Evolutionary conservation across 108 stramenopile genomes (phyloP), one percentile per base, ranked within the genome.

Genomic region (Pseudonitzschia multistriata): DNA sequence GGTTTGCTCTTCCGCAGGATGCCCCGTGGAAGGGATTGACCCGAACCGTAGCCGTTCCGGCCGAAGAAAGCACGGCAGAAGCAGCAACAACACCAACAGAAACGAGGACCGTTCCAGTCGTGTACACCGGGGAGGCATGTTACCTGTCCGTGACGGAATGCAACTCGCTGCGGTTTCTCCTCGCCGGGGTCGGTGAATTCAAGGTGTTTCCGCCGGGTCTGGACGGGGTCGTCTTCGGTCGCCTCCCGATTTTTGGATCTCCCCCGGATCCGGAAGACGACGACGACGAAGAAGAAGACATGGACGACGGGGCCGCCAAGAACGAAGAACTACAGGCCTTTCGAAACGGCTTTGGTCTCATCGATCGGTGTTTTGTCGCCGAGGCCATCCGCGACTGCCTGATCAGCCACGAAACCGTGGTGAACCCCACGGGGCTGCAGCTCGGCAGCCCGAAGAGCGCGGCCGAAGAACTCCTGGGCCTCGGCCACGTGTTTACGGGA

Each of bases 201-300:
- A 67, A 72, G 17, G 54, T 78, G 7, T 36, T 70, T 49, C 55
- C 34, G n/a, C 72, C 72, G 37, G 37, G 25, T 63, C 31, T 77
- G 37, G 72, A 84, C 27, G 91, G 88, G 5, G 74, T 88, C 25
- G 70, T 94, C 17, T 89, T 88, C 73, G 92, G 92, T 24, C 79
- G 92, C n/a, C 82, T 94, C 40, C 86, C 89, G 8, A 89, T 94
- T 68, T 94, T 94, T 74, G 92, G 88, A 30, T 79, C 83, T 0
- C 83, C 86, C 15, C 77, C 81, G 2, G 77, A 78, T 52, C 70
- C 76, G 35, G 82, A 79, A 21, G 82, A 80, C 25, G 89, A 86
- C 5, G 83, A 83, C 19, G 42, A 45, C 2, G 88, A 89, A 1
- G 85, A 82, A 19, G 84, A 80, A 3, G 86, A 74, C 0, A 74